Percentiles rank a stretch among this genome's conserved stretches.
Conservation (phyloP, 2,329 filamentous ascomycete genomes). For the Colletotrichum sp. region DNA sequence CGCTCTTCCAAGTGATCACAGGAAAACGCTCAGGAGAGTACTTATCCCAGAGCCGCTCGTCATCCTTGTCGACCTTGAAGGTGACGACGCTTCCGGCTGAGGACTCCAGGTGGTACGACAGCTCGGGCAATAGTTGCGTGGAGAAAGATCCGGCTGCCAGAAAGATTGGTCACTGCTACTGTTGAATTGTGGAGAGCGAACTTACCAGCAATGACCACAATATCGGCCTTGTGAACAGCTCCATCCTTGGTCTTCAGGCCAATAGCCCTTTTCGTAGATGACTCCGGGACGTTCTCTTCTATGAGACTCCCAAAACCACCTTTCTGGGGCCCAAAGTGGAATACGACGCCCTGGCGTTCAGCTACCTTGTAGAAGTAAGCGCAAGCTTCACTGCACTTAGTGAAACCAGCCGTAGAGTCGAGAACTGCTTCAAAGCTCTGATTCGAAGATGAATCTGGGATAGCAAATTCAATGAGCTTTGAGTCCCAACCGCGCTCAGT, state of each 20-base stretch:
- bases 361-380: constrained; percentile 24
- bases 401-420: constrained; percentile 27
- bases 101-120: constrained; percentile 26
- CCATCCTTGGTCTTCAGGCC: constrained; percentile 46
- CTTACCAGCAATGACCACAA: constrained; percentile 41
- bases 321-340: constrained; percentile 27
- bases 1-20: constrained; percentile 35
- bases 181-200: constrained; percentile 31
- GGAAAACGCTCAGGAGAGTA: constrained; percentile 36
- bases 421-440: constrained; percentile 26
- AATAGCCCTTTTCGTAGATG: constrained; percentile 26
- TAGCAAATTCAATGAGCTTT: constrained; percentile 28
- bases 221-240: constrained; percentile 30
- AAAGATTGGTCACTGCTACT: neutral
- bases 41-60: constrained; percentile 31
- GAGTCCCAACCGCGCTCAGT: constrained; percentile 21
- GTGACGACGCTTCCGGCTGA: constrained; percentile 24
- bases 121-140: constrained; percentile 27
- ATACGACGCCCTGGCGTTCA: constrained; percentile 26
- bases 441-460: constrained; percentile 12
- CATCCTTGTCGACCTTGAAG: constrained; percentile 23
- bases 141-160: constrained; percentile 33
- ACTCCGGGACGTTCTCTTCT: neutral
- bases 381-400: constrained; percentile 26
- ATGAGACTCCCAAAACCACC: constrained; percentile 28